phyloP scores from a whole-genome alignment of 371 early-diverging fungal genomes.

The Mortierella sp. region DNA sequence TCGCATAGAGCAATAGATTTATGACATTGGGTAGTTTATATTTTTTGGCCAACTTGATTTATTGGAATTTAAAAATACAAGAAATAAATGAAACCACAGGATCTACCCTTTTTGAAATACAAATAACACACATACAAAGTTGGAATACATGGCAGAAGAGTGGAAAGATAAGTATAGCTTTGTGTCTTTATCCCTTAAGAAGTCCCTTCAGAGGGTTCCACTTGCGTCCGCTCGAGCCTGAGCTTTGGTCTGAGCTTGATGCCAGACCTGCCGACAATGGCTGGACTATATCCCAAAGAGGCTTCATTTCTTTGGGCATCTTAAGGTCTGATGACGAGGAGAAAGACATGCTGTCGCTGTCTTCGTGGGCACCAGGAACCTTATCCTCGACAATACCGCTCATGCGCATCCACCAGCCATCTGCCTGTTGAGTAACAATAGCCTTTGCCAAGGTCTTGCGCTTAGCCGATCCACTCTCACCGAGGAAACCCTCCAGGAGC shows the following conservation, averaged over 20 bases:
- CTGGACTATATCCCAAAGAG: conserved; percentile 39
- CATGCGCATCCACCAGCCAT: conserved; percentile 51
- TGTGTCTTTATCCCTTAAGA: conserved; percentile 23
- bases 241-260: conserved; percentile 28
- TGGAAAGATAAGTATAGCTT: neutral
- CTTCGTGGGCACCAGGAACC: neutral
- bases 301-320: conserved; percentile 36
- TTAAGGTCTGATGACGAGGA: conserved; percentile 15
- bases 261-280: conserved; percentile 25
- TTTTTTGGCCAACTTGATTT: conserved; percentile 9
- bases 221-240: conserved; percentile 34
- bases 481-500: conserved; percentile 46
- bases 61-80: conserved; percentile 3
- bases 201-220: conserved; percentile 50
- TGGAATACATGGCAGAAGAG: neutral
- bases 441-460: conserved; percentile 40
- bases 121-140: conserved; percentile 1
- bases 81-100: neutral
- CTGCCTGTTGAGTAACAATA: conserved; percentile 19
- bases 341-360: conserved; percentile 1
- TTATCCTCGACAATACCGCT: conserved; percentile 43
- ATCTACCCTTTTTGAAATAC: neutral
- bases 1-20: neutral
- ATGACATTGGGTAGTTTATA: neutral
- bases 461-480: conserved; percentile 35